Evolutionary conservation across 2,329 filamentous ascomycete species (phyloP).

Genomic region (Beauveria scarabaeidicola): DNA sequence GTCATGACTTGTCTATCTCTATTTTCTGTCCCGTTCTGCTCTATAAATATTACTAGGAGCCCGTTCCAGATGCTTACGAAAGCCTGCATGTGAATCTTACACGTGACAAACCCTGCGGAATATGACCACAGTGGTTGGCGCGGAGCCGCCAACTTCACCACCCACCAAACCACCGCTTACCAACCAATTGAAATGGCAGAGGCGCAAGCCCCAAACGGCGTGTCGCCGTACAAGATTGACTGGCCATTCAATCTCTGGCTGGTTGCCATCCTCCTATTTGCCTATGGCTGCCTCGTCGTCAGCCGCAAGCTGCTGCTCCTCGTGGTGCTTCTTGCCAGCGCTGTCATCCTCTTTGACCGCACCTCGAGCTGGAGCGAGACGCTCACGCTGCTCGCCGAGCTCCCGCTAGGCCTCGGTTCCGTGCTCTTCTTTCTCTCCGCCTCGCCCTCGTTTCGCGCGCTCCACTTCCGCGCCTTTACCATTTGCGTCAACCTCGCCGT

Average conservation of each 20-base stretch:
- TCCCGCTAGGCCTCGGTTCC: constrained; percentile 9
- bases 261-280: constrained; percentile 3
- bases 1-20: neutral
- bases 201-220: neutral
- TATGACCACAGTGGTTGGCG: neutral
- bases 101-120: neutral
- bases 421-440: constrained; percentile 7
- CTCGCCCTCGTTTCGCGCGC: neutral
- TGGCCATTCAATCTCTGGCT: constrained; percentile 11
- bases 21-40: neutral
- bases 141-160: neutral
- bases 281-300: constrained; percentile 2
- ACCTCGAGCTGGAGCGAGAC: neutral
- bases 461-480: constrained; percentile 5
- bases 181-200: neutral
- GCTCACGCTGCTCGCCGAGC: neutral
- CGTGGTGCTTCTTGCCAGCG: constrained; percentile 2
- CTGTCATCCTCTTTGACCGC: constrained; percentile 3
- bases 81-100: neutral
- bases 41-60: neutral
- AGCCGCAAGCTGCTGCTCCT: constrained; percentile 6
- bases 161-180: neutral
- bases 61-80: neutral
- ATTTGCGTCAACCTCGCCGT: constrained; percentile 9
- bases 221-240: constrained; percentile 9